Percentiles rank a stretch among this genome's conserved stretches.
phyloP scores from a whole-genome alignment of 441 rosid species.

The Gossypium davidsonii region DNA sequence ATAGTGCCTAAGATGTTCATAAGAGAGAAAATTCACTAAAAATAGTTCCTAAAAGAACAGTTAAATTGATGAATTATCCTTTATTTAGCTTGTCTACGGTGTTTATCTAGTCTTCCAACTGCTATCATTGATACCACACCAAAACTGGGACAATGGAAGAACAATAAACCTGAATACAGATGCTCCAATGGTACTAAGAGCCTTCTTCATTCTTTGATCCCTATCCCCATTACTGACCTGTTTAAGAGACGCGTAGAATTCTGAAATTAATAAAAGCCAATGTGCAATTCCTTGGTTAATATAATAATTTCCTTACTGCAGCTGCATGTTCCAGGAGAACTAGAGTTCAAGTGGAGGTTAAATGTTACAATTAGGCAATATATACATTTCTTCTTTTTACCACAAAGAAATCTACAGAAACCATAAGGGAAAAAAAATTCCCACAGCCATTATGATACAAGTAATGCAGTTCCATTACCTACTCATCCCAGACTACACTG shows the following conservation, averaged over 20 bases:
- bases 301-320: neutral
- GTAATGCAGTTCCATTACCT: neutral
- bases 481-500: neutral
- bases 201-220: conserved; percentile 47
- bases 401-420: neutral
- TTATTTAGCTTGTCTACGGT: neutral
- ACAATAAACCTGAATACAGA: conserved; percentile 64
- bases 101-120: neutral
- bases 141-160: neutral
- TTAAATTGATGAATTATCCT: neutral
- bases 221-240: conserved; percentile 60
- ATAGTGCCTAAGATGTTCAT: neutral
- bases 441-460: conserved; percentile 3
- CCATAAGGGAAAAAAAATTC: neutral
- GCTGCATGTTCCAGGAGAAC: neutral
- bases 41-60: neutral
- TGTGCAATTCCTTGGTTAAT: neutral
- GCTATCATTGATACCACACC: neutral
- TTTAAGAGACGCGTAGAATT: conserved; percentile 12
- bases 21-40: neutral
- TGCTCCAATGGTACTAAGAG: conserved; percentile 71
- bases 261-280: conserved; percentile 4
- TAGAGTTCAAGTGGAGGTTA: conserved; percentile 1
- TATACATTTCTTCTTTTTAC: neutral
- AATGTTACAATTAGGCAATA: neutral